A percentile compares a stretch with the other conserved stretches of the same genome.
phyloP scores from a whole-genome alignment of 1,139 yeast genomes.

The Yamadazyma atlantica region DNA sequence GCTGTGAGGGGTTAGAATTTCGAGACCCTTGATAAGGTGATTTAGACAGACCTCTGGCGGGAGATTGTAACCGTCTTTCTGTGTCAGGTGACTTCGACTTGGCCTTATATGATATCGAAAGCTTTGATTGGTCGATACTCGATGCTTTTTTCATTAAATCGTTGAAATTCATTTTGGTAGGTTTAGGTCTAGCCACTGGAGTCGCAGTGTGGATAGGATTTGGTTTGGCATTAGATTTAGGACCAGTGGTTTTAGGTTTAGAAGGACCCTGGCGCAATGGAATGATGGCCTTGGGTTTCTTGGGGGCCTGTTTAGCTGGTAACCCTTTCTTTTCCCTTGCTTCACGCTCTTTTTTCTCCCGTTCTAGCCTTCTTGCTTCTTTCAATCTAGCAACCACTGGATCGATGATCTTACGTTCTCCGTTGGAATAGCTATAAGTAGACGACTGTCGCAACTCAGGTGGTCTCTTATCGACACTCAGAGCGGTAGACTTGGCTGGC shows the following conservation, averaged over 20 bases:
- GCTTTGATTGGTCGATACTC: constrained; percentile 45
- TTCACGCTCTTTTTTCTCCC: constrained; percentile 41
- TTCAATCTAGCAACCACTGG: constrained; percentile 62
- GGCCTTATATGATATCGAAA: constrained; percentile 35
- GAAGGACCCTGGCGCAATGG: constrained; percentile 12
- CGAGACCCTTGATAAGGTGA: too few species aligned
- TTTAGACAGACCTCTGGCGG: not conserved
- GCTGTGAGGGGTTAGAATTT: too few species aligned
- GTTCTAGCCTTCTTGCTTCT: constrained; percentile 61
- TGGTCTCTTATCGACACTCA: not conserved
- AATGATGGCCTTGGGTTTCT: constrained; percentile 14
- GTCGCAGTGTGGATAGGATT: constrained; percentile 9
- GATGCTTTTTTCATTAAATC: constrained; percentile 74
- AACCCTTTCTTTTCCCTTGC: constrained; percentile 34
- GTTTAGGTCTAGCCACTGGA: constrained; percentile 9
- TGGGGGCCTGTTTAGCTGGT: constrained; percentile 21
- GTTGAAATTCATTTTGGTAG: constrained; percentile 58
- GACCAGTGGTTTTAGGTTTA: constrained; percentile 2
- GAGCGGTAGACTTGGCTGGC: not conserved
- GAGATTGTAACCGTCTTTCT: not conserved
- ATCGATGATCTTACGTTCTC: constrained; percentile 28
- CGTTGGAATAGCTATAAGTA: constrained; percentile 13
- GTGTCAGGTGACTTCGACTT: constrained; percentile 34
- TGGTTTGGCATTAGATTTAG: constrained; percentile 3
- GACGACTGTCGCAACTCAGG: constrained; percentile 5